These are phyloP conservation scores for Fabrea salina DNA, from an alignment of 169 alveolate genomes.

Conservation along the genomic window DNA sequence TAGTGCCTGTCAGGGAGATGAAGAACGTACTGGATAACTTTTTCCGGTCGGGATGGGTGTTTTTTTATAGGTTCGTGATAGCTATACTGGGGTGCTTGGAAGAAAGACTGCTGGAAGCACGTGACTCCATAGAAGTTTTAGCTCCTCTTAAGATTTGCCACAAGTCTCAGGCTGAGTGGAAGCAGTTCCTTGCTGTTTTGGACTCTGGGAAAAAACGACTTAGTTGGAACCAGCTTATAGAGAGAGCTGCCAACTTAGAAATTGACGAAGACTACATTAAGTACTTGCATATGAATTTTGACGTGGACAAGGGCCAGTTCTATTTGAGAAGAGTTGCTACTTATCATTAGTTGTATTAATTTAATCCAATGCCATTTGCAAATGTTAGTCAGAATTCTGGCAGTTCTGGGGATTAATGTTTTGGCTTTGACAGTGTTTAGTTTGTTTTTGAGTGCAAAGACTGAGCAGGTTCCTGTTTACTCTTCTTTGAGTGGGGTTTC, in stretches of 20 bases:
- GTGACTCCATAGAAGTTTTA: conserved; percentile 9
- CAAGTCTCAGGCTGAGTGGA: conserved; percentile 27
- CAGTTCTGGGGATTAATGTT: too few relatives aligned
- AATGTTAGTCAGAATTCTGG: too few relatives aligned
- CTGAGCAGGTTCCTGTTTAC: too few relatives aligned
- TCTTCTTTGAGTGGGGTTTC: too few relatives aligned
- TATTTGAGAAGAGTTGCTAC: too few relatives aligned
- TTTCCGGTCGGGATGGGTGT: conserved; percentile 9
- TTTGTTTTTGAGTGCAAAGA: too few relatives aligned
- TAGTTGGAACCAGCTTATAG: background rate
- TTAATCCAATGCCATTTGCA: too few relatives aligned
- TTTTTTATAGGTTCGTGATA: conserved; percentile 22
- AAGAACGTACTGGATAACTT: conserved; percentile 9
- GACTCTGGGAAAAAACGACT: too few relatives aligned
- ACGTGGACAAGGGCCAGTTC: conserved; percentile 12
- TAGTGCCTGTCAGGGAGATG: conserved; percentile 45
- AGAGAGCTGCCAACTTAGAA: background rate
- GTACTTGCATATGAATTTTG: conserved; percentile 25
- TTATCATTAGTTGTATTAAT: too few relatives aligned
- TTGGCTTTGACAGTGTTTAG: too few relatives aligned
- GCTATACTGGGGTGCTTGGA: conserved; percentile 8
- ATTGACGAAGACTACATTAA: conserved; percentile 13
- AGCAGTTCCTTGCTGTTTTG: background rate
- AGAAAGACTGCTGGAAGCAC: background rate
- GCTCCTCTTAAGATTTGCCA: conserved; percentile 24